phyloP scores from a whole-genome alignment of 139 green algal genomes.

The Parachlorella kessleri region DNA sequence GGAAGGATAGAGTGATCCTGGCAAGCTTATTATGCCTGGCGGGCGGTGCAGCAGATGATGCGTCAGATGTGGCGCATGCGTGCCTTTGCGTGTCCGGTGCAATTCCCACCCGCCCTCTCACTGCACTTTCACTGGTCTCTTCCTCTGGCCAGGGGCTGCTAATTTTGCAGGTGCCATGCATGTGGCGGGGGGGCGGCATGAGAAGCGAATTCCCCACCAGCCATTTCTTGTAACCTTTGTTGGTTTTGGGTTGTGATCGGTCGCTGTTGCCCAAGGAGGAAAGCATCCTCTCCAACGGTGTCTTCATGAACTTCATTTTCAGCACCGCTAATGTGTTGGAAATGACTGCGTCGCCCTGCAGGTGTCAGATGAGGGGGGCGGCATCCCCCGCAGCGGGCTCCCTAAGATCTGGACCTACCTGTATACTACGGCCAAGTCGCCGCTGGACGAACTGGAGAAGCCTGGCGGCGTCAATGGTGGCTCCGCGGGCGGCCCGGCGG shows the following conservation, averaged over 20 bases:
- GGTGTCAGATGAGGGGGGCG: slow-evolving; percentile 94
- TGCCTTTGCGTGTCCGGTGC: neutral
- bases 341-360: slow-evolving; percentile 27
- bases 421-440: slow-evolving; percentile 91
- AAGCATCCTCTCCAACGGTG: neutral
- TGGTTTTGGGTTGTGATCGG: neutral
- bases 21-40: too few relatives aligned
- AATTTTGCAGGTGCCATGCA: too few relatives aligned
- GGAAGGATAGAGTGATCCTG: neutral
- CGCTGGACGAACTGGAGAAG: slow-evolving; percentile 66
- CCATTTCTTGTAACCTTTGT: too few relatives aligned
- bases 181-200: too few relatives aligned
- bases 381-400: slow-evolving; percentile 92
- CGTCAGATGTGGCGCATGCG: too few relatives aligned
- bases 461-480: slow-evolving; percentile 18
- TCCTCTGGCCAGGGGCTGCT: too few relatives aligned
- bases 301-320: neutral
- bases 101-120: slow-evolving; percentile 4
- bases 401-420: slow-evolving; percentile 99
- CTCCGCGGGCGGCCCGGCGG: slow-evolving; percentile 44
- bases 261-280: neutral
- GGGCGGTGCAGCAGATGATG: too few relatives aligned
- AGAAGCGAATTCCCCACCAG: too few relatives aligned
- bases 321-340: neutral
- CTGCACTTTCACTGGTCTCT: too few relatives aligned